Base-by-base conservation (phyloP, 2,329 filamentous ascomycete species). In the Botrytis porri region DNA sequence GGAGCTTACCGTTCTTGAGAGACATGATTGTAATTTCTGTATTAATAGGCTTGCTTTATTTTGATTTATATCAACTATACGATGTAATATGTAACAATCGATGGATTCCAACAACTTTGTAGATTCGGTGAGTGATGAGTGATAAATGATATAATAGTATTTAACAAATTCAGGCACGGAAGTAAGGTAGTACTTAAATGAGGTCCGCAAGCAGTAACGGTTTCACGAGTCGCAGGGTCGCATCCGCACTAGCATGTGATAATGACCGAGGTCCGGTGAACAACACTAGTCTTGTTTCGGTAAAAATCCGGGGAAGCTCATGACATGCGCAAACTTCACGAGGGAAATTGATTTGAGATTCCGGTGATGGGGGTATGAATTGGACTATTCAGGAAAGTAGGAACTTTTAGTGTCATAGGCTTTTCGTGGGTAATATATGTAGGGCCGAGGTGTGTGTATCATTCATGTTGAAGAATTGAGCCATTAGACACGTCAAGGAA, bases 1-100 rank as follows among this genome's bases (percentile, higher is more conserved):
- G 16, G 6, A 39, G 25, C 43, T 22, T 60, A 72, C 70, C 70
- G 39, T 72, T 67, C 20, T 72, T 72, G 32, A 72, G 70, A 67
- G 70, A 72, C 70, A 72, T 71, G 45, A 41, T 66, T 64, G 16
- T 25, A 5, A 25, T 37, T 57, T 39, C 10, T 51, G 12, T 48
- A 32, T 48, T 14, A 7, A 51, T 54, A 20, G 22, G n/a, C 25
- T 65, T 45, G 41, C 29, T 65, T 43, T 48, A 20, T 20, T 64
- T 43, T 32, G 18, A 35, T 32, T 35, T 18, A 20, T 20, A 22
- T 25, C 16, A 35, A 22, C 18, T 48, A 8, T 25, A 1, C 22
- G 43, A 22, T 4, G 43, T n/a, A 18, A 9, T n/a, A 48, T 48
- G 20, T 65, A 65, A 48, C 22, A 7, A 32, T 39, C 25, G n/a